Conservation (phyloP, 2,329 filamentous ascomycete genomes). For the Colletotrichum salicis region DNA sequence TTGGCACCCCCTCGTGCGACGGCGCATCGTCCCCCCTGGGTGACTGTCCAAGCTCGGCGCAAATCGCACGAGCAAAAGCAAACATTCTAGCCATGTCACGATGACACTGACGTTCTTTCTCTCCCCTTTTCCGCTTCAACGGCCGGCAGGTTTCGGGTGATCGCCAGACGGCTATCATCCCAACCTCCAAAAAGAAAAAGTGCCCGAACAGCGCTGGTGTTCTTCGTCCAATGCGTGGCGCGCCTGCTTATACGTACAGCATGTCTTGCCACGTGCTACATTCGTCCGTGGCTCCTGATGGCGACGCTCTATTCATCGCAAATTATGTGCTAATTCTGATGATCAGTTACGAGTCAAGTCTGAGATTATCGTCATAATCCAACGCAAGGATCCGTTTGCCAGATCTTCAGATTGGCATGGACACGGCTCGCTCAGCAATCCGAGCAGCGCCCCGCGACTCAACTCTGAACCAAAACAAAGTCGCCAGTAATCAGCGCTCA, state of each 20-base stretch:
- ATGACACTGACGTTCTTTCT: slow-evolving; percentile 6
- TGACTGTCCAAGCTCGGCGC: background rate
- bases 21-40: slow-evolving; percentile 5
- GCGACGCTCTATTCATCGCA: background rate
- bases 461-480: background rate
- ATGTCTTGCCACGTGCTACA: slow-evolving; percentile 23
- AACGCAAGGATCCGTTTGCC: background rate
- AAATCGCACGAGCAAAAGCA: slow-evolving; percentile 30
- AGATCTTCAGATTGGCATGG: slow-evolving; percentile 19
- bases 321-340: background rate
- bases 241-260: slow-evolving; percentile 14
- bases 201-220: no score
- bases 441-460: slow-evolving; percentile 10
- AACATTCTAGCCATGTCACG: slow-evolving; percentile 26
- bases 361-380: slow-evolving; percentile 21
- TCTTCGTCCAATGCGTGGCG: background rate
- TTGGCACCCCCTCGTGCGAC: slow-evolving; percentile 22
- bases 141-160: slow-evolving; percentile 21
- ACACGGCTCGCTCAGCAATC: slow-evolving; percentile 9
- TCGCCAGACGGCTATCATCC: background rate
- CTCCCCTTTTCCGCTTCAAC: slow-evolving; percentile 8
- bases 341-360: slow-evolving; percentile 21
- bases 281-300: background rate
- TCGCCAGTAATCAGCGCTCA: background rate
- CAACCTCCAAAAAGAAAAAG: background rate